Evolutionary conservation across 2,329 filamentous ascomycete species (phyloP), one percentile per base, ranked within the genome.

Genomic region (Claviceps sp.): DNA sequence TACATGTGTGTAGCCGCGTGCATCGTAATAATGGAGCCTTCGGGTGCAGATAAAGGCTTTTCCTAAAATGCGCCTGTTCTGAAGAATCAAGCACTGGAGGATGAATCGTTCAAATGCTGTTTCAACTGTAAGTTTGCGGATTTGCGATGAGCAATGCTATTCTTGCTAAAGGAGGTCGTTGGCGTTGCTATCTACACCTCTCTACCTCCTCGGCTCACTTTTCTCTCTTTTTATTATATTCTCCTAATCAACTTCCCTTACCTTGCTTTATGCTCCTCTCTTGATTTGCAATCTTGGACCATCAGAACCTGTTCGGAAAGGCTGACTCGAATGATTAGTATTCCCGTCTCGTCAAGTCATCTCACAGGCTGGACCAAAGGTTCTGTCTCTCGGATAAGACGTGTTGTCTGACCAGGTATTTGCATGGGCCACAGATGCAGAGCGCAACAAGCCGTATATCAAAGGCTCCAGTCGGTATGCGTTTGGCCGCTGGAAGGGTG

Each of bases 401-500:
- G 76, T 81, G 10, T 64, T 85, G 24, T 72, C 74, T 0, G 71
- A 74, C 19, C 62, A 72, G 46, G 67, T 82, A n/a, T 74, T 85
- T 45, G 62, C 72, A 56, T 78, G 73, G 66, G 64, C 84, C 17
- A 76, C 77, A 0, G 80, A 87, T 61, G 78, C 84, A 0, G 84
- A 88, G 63, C 73, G 69, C 43, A 82, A 85, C 56, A 74, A 77
- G 45, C 82, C 83, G 0, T 78, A 80, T 37, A 65, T 87, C 7
- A 70, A 68, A 47, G 75, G 75, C 3, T 73, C 73, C 43, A 75
- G 78, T 1, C 71, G 79, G 11, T 77, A 82, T 59, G 76, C 77
- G 0, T 85, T 85, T 62, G 82, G 84, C 1, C 70, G 72, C 49
- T 76, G 76, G 48, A 75, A 69, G 6, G 76, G 78, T 47, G 74